Evolutionary conservation across 345 rosid genomes (phyloP), one percentile per base, ranked within the genome.

Genomic region (Brassica carinata): DNA sequence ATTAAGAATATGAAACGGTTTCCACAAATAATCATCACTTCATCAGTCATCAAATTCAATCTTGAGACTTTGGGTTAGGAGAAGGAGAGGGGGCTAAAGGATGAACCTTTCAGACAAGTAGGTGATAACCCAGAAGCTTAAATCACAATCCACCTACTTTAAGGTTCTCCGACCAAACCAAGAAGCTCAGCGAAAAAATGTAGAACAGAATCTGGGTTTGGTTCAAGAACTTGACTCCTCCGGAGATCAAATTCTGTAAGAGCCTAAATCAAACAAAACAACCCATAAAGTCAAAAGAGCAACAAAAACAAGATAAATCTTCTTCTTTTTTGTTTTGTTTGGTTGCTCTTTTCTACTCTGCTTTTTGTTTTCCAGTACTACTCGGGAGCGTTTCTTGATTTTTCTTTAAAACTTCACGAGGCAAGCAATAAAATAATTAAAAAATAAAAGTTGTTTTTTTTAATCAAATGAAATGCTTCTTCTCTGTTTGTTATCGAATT

Each of bases 201-300:
- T 38, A 66, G 15, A 38, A 74, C 38, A 75, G 80, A 64, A 75
- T 38, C 83, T 75, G 80, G 26, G 76, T 75, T 34, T 81, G 62
- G 38, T 70, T 14, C 15, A 55, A 57, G 8, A 71, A 75, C 80
- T 81, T 69, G 2, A 76, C 19, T 64, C 68, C 23, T 75, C 76
- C 79, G 67, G 0, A 64, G 58, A 62, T 80, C 71, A 75, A 71
- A 62, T 80, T 79, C 83, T 23, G 62, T 70, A 34, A 11, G 43
- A 64, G 63, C 59, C 67, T 71, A 81, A 64, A 55, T 81, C 83
- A 75, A 71, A 53, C 68, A 77, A 71, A 82, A 78, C 72, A 63
- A 57, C 82, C 67, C 76, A 74, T 67, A 76, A 81, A 81, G 80
- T 81, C 80, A 80, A 85, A 80, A 82, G 80, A 77, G 58, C 71